Conservation (phyloP, 1,139 yeast genomes). For the Pichia norvegensis region DNA sequence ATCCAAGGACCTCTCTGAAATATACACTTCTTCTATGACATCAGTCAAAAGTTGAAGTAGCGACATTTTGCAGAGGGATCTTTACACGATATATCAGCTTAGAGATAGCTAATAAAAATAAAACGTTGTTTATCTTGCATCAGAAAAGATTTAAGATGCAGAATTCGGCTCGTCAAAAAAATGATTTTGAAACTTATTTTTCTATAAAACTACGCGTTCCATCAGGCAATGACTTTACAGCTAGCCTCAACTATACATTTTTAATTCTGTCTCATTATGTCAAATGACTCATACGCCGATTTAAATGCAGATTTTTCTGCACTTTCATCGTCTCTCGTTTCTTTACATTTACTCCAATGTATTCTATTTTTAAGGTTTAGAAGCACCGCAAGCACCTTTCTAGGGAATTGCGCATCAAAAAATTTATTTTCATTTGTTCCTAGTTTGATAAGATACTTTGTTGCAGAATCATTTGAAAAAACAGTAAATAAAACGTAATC, state of each 20-base stretch:
- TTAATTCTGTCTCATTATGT: neutral
- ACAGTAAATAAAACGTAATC: conserved; percentile 37
- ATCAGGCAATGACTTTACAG: neutral
- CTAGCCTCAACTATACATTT: too few relatives aligned
- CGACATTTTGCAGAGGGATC: conserved; percentile 2
- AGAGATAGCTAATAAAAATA: too few relatives aligned
- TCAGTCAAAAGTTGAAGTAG: conserved; percentile 8
- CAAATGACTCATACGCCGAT: conserved; percentile 13
- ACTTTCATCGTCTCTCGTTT: conserved; percentile 48
- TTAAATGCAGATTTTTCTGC: conserved; percentile 34
- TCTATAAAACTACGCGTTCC: too few relatives aligned
- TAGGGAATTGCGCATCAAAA: conserved; percentile 69
- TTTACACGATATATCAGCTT: too few relatives aligned
- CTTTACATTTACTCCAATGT: conserved; percentile 69
- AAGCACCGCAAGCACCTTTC: conserved; percentile 61
- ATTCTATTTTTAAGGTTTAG: conserved; percentile 53
- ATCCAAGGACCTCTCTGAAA: conserved; percentile 2
- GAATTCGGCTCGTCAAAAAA: neutral
- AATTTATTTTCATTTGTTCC: conserved; percentile 19
- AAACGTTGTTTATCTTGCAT: too few relatives aligned
- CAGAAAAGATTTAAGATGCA: neutral
- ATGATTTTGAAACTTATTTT: too few relatives aligned
- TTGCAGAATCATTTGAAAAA: conserved; percentile 9
- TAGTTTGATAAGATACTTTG: conserved; percentile 25
- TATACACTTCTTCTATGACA: conserved; percentile 11